phyloP scores from a whole-genome alignment of 768 basidiomycete genomes.

The Rhizopogon sp. region DNA sequence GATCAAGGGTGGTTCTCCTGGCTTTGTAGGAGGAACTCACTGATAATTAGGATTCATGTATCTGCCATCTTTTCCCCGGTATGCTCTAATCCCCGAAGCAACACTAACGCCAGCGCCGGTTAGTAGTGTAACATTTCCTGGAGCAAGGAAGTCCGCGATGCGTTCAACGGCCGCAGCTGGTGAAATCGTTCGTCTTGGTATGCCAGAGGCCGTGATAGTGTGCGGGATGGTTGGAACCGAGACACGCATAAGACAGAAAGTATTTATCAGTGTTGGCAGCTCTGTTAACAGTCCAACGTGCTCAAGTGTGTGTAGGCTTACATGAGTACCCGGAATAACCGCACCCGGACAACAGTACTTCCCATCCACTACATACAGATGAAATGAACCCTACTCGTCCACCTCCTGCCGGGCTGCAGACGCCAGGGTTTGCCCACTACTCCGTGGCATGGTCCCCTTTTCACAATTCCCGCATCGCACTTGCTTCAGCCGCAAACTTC shows the following conservation, averaged over 20 bases:
- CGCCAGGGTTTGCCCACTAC: slow-evolving; percentile 84
- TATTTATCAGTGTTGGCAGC: background rate
- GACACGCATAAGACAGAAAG: slow-evolving; percentile 54
- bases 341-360: background rate
- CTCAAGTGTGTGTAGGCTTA: background rate
- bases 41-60: slow-evolving; percentile 91
- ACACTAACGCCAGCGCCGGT: slow-evolving; percentile 95
- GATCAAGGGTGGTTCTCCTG: background rate
- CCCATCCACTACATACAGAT: background rate
- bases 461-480: slow-evolving; percentile 64
- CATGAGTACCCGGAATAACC: background rate
- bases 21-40: slow-evolving; percentile 32
- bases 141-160: slow-evolving; percentile 58
- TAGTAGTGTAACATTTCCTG: slow-evolving; percentile 69
- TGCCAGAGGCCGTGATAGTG: slow-evolving; percentile 34
- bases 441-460: slow-evolving; percentile 83
- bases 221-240: slow-evolving; percentile 75
- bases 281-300: background rate
- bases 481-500: slow-evolving; percentile 88
- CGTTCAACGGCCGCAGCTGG: slow-evolving; percentile 52
- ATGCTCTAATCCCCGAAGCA: slow-evolving; percentile 94
- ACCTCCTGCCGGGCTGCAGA: slow-evolving; percentile 54
- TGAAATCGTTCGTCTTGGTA: slow-evolving; percentile 30
- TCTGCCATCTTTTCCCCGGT: slow-evolving; percentile 78
- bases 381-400: slow-evolving; percentile 29